Percentiles rank a stretch among this genome's conserved stretches.
Evolutionary conservation across 768 basidiomycete genomes (phyloP).

Genomic region (Boletus insuetus): DNA sequence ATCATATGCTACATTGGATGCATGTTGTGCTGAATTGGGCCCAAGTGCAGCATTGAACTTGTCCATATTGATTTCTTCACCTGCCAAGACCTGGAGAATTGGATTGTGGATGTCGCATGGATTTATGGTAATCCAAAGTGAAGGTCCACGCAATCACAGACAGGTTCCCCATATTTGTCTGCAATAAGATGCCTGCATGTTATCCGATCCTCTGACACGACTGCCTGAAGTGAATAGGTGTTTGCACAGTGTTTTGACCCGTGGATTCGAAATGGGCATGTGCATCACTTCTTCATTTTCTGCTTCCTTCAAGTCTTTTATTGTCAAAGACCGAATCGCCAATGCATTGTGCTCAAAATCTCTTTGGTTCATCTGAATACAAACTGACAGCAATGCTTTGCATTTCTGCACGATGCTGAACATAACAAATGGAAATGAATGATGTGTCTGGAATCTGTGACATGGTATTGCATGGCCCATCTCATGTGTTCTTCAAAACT

Average conservation of each 20-base stretch:
- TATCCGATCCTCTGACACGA: background rate
- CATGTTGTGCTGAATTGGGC: fast-evolving
- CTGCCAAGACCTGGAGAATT: background rate
- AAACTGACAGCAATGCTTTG: too few relatives aligned
- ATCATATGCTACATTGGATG: background rate
- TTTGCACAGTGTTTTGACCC: background rate
- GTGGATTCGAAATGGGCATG: background rate
- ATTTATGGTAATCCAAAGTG: background rate
- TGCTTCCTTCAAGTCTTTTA: too few relatives aligned
- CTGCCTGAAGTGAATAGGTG: background rate
- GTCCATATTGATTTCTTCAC: background rate
- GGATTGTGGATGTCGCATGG: background rate
- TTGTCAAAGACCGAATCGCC: too few relatives aligned
- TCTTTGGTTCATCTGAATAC: too few relatives aligned
- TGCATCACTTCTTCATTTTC: background rate
- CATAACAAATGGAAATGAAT: too few relatives aligned
- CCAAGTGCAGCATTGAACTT: background rate
- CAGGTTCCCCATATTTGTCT: background rate
- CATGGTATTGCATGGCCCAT: background rate
- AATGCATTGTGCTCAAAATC: too few relatives aligned
- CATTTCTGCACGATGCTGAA: too few relatives aligned
- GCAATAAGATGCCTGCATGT: background rate
- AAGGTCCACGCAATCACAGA: background rate
- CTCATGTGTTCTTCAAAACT: background rate
- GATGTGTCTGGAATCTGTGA: too few relatives aligned